Evolutionary conservation across 495 filamentous ascomycete species (phyloP).

Genomic region (Hyaloscypha variabilis): DNA sequence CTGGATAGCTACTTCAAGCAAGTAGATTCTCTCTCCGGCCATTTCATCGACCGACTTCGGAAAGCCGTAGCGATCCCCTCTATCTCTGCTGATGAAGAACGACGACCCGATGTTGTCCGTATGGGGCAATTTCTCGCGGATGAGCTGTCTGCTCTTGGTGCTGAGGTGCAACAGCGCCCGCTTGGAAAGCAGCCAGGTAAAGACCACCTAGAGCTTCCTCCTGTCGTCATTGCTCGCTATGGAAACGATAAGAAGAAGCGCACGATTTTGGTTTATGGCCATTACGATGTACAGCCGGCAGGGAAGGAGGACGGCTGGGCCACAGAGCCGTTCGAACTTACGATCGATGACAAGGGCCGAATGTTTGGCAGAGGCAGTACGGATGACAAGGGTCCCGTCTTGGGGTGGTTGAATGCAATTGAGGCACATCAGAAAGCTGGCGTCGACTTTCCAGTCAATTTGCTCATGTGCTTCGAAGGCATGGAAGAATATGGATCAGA

Average conservation of each 20-base stretch:
- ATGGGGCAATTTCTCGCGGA: slow-evolving; percentile 92
- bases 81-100: slow-evolving; percentile 85
- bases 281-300: slow-evolving; percentile 99
- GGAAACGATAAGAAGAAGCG: slow-evolving; percentile 88
- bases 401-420: slow-evolving; percentile 97
- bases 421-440: slow-evolving; percentile 95
- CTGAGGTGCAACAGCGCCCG: slow-evolving; percentile 77
- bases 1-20: slow-evolving; percentile 84
- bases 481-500: slow-evolving; percentile 99
- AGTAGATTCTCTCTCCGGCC: slow-evolving; percentile 78
- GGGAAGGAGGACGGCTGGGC: slow-evolving; percentile 93
- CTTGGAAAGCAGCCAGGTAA: slow-evolving; percentile 90
- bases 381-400: slow-evolving; percentile 97
- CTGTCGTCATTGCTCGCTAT: slow-evolving; percentile 89
- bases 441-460: slow-evolving; percentile 93
- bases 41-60: slow-evolving; percentile 90
- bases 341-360: slow-evolving; percentile 83
- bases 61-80: slow-evolving; percentile 96
- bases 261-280: slow-evolving; percentile 94
- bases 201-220: slow-evolving; percentile 88
- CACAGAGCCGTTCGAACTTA: slow-evolving; percentile 90
- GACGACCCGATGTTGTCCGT: slow-evolving; percentile 87
- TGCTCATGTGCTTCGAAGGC: slow-evolving; percentile 99
- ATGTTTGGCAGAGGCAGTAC: slow-evolving; percentile 97
- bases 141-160: slow-evolving; percentile 82